phyloP scores from a whole-genome alignment of 345 rosid genomes.

The Eucalyptus decipiens region DNA sequence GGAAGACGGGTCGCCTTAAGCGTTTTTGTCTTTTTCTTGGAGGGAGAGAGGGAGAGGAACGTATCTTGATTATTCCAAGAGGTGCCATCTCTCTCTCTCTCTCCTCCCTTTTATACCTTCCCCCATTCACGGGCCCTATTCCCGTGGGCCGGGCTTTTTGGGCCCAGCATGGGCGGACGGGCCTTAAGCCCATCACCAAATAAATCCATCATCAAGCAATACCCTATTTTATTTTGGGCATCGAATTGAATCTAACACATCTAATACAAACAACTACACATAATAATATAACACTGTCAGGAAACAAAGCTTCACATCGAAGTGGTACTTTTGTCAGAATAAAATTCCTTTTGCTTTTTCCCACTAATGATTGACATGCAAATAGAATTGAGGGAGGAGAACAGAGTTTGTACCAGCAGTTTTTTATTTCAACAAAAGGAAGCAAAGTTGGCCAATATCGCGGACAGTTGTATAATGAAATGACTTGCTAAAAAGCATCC shows the following conservation, averaged over 20 bases:
- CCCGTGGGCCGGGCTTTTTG: too few relatives aligned
- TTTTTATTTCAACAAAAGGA: background rate
- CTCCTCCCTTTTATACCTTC: too few relatives aligned
- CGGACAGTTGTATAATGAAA: background rate
- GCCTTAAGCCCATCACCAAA: too few relatives aligned
- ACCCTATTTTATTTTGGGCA: background rate
- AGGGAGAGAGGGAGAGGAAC: too few relatives aligned
- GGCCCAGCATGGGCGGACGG: too few relatives aligned
- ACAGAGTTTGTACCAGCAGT: background rate
- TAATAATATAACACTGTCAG: background rate
- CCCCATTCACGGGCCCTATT: too few relatives aligned
- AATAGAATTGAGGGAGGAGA: background rate
- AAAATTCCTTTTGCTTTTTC: background rate
- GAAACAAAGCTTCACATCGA: background rate
- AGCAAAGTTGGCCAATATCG: background rate
- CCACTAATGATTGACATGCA: background rate
- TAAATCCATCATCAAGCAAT: too few relatives aligned
- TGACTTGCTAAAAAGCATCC: background rate
- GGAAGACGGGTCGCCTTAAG: too few relatives aligned
- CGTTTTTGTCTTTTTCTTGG: too few relatives aligned
- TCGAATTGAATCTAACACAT: background rate
- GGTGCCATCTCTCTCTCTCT: too few relatives aligned
- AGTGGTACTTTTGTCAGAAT: background rate
- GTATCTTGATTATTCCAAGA: too few relatives aligned
- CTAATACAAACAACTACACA: background rate